Evolutionary conservation across 2,329 filamentous ascomycete species (phyloP), one percentile per base, ranked within the genome.

Genomic region (Alternaria sp.): DNA sequence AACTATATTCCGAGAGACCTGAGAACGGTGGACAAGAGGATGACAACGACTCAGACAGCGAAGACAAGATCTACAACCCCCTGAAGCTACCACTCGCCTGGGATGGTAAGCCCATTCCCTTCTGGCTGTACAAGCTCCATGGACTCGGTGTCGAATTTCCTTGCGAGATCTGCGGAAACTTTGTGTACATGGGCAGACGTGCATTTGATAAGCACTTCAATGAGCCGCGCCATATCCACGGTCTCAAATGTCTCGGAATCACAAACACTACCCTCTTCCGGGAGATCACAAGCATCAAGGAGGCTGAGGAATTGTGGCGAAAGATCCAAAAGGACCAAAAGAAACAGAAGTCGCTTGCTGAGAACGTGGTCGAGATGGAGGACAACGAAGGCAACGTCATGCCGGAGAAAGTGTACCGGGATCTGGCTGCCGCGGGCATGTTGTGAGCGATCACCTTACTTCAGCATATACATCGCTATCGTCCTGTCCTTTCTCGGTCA

Each of bases 201-300:
- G 93, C 93, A 1, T 99, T 97, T 70, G 95, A 99, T 76, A 99
- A 99, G 82, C 95, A 99, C 77, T 99, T 99, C 80, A 96, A 93
- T 67, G 95, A 99, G 78, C 88, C 91, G 8, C 84, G 93, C 52
- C 95, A 99, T 74, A 90, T 98, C 48, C 95, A 97, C 74, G 95
- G 95, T 0, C 81, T 99, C 66, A 95, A 96, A 77, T 97, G 94
- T 73, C 81, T 99, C 50, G 96, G 96, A 21, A 95, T 99, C 74
- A 96, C 90, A 10, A 95, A 96, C 73, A 93, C 93, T 2, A 89
- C 89, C 28, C 82, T 99, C 14, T 99, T 97, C 83, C 84, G 95
- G 50, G 96, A 99, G 72, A 99, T 99, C 61, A 97, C 90, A 0
- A 87, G 86, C 50, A 99, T 99, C 55, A 89, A 95, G 28, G 92